Percentiles rank a stretch among this genome's conserved stretches.
Evolutionary conservation across 2,329 filamentous ascomycete genomes (phyloP).

Genomic region (Gnomoniopsis smithogilvyi): DNA sequence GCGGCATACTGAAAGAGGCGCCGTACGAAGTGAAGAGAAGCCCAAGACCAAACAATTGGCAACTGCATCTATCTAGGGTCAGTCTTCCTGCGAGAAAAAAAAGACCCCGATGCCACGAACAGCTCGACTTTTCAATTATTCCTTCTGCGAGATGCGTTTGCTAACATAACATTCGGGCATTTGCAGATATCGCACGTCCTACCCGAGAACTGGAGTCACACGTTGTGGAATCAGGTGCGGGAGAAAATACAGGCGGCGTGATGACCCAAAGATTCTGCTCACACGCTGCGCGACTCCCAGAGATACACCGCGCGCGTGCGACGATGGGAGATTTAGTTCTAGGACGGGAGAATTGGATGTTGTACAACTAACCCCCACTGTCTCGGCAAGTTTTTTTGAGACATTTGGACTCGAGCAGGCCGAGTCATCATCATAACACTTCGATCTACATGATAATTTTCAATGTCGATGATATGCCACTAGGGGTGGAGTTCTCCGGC

Average conservation of each 20-base stretch:
- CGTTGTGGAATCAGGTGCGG: conserved; percentile 13
- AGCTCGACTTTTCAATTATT: background rate
- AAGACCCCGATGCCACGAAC: background rate
- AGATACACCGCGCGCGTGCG: too few species aligned
- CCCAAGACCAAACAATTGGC: conserved; percentile 25
- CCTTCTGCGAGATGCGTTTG: background rate
- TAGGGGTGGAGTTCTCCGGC: too few species aligned
- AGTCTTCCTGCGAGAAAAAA: conserved; percentile 1
- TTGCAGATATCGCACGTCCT: conserved; percentile 15
- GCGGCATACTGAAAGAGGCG: conserved; percentile 3
- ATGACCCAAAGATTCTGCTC: background rate
- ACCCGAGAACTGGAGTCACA: conserved; percentile 17
- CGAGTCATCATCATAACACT: too few species aligned
- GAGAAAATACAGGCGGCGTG: conserved; percentile 9
- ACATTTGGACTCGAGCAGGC: too few species aligned
- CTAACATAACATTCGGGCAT: conserved; percentile 7
- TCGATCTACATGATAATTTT: too few species aligned
- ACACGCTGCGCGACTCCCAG: too few species aligned
- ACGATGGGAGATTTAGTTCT: too few species aligned
- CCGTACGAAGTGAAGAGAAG: conserved; percentile 23
- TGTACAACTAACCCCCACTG: too few species aligned
- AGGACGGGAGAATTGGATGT: too few species aligned
- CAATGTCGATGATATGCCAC: too few species aligned
- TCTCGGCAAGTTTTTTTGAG: too few species aligned
- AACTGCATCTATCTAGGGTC: conserved; percentile 20